These are phyloP conservation scores for Sporothrix curviconia DNA, from an alignment of 2,329 filamentous ascomycete genomes.

Conservation along the genomic window DNA sequence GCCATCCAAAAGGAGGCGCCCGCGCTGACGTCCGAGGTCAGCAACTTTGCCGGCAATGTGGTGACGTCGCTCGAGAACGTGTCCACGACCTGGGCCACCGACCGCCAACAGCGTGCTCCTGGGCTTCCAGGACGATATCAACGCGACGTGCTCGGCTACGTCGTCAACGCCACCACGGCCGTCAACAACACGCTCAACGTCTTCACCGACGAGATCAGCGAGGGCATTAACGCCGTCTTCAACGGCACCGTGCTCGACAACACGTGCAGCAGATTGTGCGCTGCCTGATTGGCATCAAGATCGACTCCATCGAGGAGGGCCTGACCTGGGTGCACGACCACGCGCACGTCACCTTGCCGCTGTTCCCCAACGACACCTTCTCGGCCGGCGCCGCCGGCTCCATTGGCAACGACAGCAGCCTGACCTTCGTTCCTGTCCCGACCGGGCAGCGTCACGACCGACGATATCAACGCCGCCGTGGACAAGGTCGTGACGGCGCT, in stretches of 20 bases:
- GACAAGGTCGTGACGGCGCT: constrained; percentile 62
- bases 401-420: constrained; percentile 50
- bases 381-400: constrained; percentile 65
- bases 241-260: constrained; percentile 73
- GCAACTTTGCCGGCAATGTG: constrained; percentile 72
- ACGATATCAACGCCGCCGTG: constrained; percentile 76
- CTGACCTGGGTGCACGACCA: constrained; percentile 92
- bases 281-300: constrained; percentile 83
- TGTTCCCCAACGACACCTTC: constrained; percentile 74
- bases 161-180: constrained; percentile 72
- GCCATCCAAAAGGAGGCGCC: constrained; percentile 70
- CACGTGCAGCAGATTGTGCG: constrained; percentile 74
- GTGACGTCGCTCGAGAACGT: constrained; percentile 65
- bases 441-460: constrained; percentile 63
- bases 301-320: constrained; percentile 75
- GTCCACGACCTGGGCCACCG: constrained; percentile 68
- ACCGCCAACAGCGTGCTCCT: constrained; percentile 66
- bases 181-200: constrained; percentile 79
- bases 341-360: constrained; percentile 74
- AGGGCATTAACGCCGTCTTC: constrained; percentile 69
- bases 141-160: constrained; percentile 82
- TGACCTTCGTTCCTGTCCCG: constrained; percentile 71
- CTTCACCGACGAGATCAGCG: constrained; percentile 72
- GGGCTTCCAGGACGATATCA: constrained; percentile 56
- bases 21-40: constrained; percentile 65